Conservation (phyloP, 2,329 filamentous ascomycete species). For the Monilinia laxa region DNA sequence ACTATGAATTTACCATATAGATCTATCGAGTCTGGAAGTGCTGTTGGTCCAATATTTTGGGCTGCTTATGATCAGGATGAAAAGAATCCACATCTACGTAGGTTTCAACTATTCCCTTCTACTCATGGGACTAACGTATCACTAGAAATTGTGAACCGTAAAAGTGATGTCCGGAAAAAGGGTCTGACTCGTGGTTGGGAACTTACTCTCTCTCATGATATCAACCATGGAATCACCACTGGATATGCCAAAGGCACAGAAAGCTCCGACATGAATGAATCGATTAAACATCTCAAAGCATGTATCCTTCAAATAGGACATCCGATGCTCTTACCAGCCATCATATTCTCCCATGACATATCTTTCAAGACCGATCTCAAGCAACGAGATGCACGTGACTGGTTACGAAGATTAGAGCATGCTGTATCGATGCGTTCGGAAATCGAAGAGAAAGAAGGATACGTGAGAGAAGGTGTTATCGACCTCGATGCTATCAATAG, state of each 20-base stretch:
- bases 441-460: constrained; percentile 47
- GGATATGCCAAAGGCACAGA: constrained; percentile 62
- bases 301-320: constrained; percentile 54
- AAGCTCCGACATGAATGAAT: constrained; percentile 53
- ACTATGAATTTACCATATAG: constrained; percentile 54
- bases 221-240: constrained; percentile 55
- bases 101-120: constrained; percentile 32
- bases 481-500: constrained; percentile 61
- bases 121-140: constrained; percentile 2
- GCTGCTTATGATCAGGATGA: constrained; percentile 55
- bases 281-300: constrained; percentile 51
- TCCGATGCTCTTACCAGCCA: constrained; percentile 58
- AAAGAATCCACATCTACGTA: constrained; percentile 56
- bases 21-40: constrained; percentile 57
- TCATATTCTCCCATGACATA: constrained; percentile 59
- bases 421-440: constrained; percentile 55
- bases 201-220: constrained; percentile 59
- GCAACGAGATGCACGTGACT: constrained; percentile 62
- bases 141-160: constrained; percentile 60
- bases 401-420: constrained; percentile 60
- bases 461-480: constrained; percentile 53
- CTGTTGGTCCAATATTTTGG: constrained; percentile 66
- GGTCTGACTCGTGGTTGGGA: constrained; percentile 64
- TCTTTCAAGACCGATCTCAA: constrained; percentile 57
- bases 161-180: constrained; percentile 66